These are phyloP conservation scores for Verticillium dahliae DNA, from an alignment of 2,329 filamentous ascomycete species.

Conservation along the genomic window DNA sequence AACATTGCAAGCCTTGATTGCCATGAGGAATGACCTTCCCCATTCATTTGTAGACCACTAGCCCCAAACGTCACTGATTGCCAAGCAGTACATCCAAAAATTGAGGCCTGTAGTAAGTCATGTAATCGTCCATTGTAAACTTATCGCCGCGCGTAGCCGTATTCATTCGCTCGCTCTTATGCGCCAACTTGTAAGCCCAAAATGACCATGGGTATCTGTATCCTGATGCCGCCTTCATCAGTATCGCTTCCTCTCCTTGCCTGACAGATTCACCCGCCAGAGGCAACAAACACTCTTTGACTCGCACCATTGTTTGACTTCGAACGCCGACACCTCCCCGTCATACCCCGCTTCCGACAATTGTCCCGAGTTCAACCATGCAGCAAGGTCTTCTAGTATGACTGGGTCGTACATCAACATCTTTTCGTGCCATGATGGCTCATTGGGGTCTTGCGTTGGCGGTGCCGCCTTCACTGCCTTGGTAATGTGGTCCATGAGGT, in stretches of 20 bases:
- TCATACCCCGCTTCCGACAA: slow-evolving; percentile 58
- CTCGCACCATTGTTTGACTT: slow-evolving; percentile 88
- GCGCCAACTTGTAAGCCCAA: not conserved
- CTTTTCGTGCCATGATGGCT: slow-evolving; percentile 80
- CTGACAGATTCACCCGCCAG: slow-evolving; percentile 52
- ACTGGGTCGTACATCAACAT: slow-evolving; percentile 93
- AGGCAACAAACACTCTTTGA: slow-evolving; percentile 79
- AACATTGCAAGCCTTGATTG: not conserved
- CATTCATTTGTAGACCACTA: not conserved
- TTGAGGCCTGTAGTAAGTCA: not conserved
- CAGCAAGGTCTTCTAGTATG: slow-evolving; percentile 74
- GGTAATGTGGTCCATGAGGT: slow-evolving; percentile 46
- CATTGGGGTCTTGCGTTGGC: slow-evolving; percentile 37
- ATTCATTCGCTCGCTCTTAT: not conserved
- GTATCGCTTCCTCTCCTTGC: slow-evolving; percentile 46
- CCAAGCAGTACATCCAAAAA: not conserved
- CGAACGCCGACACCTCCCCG: slow-evolving; percentile 52
- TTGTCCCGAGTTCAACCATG: slow-evolving; percentile 72
- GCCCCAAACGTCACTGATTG: not conserved
- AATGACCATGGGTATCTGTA: not conserved
- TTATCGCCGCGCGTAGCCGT: not conserved
- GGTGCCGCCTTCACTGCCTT: slow-evolving; percentile 46
- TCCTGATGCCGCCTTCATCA: not conserved
- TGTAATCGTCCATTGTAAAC: not conserved
- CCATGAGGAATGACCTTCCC: not conserved